A percentile compares a stretch with the other conserved stretches of the same genome.
These are phyloP conservation scores for Rehmannia glutinosa DNA, from an alignment of 257 asterid species.

Conservation along the genomic window DNA sequence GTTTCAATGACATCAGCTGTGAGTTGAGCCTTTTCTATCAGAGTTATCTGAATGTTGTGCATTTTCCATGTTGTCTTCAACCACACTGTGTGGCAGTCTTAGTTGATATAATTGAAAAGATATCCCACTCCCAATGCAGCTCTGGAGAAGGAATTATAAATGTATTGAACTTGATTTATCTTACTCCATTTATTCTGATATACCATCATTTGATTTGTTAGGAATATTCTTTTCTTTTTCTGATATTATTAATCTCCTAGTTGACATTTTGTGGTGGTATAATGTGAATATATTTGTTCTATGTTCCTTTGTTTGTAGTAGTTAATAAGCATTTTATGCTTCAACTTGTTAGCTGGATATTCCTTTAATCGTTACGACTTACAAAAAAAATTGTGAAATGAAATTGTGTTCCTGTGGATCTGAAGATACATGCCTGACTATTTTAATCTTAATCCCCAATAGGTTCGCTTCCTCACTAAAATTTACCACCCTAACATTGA, in stretches of 20 bases:
- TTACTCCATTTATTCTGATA: neutral
- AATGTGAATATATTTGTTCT: neutral
- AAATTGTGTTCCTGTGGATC: constrained; percentile 18
- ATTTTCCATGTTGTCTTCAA: neutral
- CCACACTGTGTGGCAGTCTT: no score
- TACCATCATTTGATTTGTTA: constrained; percentile 1
- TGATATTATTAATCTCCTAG: neutral
- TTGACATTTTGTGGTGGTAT: neutral
- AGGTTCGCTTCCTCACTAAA: constrained; percentile 99
- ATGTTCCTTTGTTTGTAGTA: neutral
- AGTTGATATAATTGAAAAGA: no score
- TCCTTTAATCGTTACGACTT: no score
- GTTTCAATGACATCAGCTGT: neutral
- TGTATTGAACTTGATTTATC: neutral
- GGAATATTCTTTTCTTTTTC: neutral
- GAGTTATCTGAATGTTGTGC: neutral
- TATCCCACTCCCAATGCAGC: no score
- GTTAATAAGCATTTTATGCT: no score
- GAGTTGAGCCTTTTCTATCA: neutral
- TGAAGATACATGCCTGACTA: constrained; percentile 19
- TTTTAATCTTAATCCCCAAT: constrained; percentile 21
- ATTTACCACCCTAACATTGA: constrained; percentile 99
- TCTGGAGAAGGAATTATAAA: neutral
- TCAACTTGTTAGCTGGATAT: no score
- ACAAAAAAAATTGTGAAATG: no score